Evolutionary conservation across 306 rosid species (phyloP), one percentile per base, ranked within the genome.

Genomic region (Quercus variabilis): DNA sequence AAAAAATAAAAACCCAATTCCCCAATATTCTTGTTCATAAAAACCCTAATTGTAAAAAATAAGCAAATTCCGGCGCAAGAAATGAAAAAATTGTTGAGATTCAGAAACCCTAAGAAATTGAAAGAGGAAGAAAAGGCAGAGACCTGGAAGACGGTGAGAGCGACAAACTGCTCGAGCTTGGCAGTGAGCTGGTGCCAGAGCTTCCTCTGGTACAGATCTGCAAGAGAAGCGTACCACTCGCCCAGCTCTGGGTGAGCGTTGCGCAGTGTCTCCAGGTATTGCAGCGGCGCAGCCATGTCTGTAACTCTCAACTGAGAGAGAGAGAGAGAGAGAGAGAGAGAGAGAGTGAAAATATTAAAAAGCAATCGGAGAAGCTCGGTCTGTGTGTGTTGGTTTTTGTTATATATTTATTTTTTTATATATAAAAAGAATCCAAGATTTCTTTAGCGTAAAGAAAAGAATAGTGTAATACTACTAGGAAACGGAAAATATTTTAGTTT

Each of bases 161-260:
- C 96, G 13, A 91, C 92, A 78, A 96, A 96, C 88, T 93, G 93
- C 77, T 96, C 99, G 62, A 96, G 99, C 94, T 96, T 96, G 83
- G 88, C 96, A 51, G 99, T 96, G 71, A 96, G 98, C 87, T 96
- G 99, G 81, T 96, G 99, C 99, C 99, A 96, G 26, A 96, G 96
- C 92, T 96, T 93, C 91, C 86, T 92, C 93, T 96, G 89, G 88
- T 96, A 96, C 87, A 96, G 99, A 96, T 96, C 99, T 79, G 91
- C 97, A 0, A 96, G 94, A 14, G 99, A 87, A 83, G 90, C 87
- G 87, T 88, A 96, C 99, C 99, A 96, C 0, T 96, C 99, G 2
- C 84, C 55, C 17, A 91, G 98, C 81, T 96, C 99, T 5, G 99
- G 98, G 38, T 96, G 97, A 76, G 93, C 83, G 86, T 46, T 91